Evolutionary conservation across 768 basidiomycete species (phyloP).

Genomic region (Termitomyces sp.): DNA sequence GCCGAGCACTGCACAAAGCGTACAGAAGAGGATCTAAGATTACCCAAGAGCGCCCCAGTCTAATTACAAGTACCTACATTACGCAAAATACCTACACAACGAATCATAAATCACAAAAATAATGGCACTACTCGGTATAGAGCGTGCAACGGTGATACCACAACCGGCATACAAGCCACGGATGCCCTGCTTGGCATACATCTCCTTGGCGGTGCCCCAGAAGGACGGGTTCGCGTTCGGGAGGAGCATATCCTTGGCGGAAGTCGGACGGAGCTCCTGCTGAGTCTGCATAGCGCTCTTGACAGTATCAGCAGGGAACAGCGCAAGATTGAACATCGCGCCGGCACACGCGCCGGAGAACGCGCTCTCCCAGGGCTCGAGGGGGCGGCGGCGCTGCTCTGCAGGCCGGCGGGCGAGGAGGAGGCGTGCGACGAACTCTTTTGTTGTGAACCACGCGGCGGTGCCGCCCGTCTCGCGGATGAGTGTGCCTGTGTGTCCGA

Average conservation of each 20-base stretch:
- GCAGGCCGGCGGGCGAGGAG: constrained; percentile 36
- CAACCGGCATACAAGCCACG: constrained; percentile 83
- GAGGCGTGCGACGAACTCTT: constrained; percentile 65
- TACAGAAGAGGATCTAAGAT: no score
- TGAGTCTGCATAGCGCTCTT: constrained; percentile 92
- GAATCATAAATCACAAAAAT: constrained; percentile 90
- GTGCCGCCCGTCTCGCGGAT: constrained; percentile 91
- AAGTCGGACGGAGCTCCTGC: constrained; percentile 68
- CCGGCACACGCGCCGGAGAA: constrained; percentile 83
- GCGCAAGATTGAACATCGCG: constrained; percentile 76
- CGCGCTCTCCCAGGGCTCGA: constrained; percentile 72
- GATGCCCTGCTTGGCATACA: constrained; percentile 72
- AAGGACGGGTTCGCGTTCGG: constrained; percentile 39
- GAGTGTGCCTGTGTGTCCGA: constrained; percentile 91
- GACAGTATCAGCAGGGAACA: constrained; percentile 93
- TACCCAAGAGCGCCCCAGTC: no score
- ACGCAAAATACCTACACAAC: constrained; percentile 39
- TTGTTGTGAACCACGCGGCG: constrained; percentile 87
- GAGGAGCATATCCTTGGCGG: not conserved
- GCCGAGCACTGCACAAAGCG: no score
- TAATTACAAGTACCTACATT: not conserved
- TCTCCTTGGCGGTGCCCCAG: constrained; percentile 53
- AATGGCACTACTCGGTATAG: constrained; percentile 81
- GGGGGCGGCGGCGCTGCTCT: not conserved
- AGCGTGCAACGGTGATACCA: constrained; percentile 79